A percentile compares a stretch with the other conserved stretches of the same genome.
These are phyloP conservation scores for Eucalyptus sideroxylon DNA, from an alignment of 345 rosid genomes.

Conservation along the genomic window DNA sequence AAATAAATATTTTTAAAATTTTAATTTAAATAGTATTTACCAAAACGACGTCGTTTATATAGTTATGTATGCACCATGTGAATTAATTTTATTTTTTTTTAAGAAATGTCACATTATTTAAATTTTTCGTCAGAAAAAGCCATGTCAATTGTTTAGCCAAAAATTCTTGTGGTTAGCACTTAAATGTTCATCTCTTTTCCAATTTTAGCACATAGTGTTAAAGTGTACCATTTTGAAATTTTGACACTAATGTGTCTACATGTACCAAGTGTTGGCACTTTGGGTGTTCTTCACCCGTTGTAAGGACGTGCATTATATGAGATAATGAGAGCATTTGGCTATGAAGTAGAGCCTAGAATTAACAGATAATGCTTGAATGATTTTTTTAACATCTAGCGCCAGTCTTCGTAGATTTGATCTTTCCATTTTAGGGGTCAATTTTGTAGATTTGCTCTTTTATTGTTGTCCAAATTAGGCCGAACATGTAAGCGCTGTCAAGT, in stretches of 20 bases:
- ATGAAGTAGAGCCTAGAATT: neutral
- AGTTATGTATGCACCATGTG: accelerated
- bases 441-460: neutral
- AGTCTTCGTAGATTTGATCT: neutral
- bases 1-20: too few species aligned
- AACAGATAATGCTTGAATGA: neutral
- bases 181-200: too few species aligned
- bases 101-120: too few species aligned
- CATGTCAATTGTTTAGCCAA: accelerated
- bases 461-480: neutral
- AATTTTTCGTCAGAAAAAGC: too few species aligned
- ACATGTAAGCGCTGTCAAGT: neutral
- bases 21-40: too few species aligned
- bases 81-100: too few species aligned
- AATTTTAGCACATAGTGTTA: too few species aligned
- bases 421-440: neutral
- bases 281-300: too few species aligned
- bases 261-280: too few species aligned
- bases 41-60: accelerated
- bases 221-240: too few species aligned
- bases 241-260: accelerated
- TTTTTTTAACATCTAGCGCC: neutral
- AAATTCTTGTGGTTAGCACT: too few species aligned
- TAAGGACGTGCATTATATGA: neutral
- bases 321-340: neutral